A percentile compares a stretch with the other conserved stretches of the same genome.
Conservation (phyloP, 2,329 filamentous ascomycete genomes). For the Xylaria arbuscula region DNA sequence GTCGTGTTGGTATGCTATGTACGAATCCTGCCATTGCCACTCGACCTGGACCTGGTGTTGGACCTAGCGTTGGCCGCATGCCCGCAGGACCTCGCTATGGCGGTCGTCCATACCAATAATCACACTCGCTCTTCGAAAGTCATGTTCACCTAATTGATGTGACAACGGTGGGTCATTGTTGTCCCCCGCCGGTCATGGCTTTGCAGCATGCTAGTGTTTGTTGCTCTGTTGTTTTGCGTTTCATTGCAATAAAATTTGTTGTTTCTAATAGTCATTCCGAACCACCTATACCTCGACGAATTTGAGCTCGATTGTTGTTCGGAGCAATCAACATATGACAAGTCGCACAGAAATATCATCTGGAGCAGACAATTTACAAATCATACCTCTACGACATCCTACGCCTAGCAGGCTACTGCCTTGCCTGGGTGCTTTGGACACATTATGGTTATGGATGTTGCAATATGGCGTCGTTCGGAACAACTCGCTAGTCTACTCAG, state of each 20-base stretch:
- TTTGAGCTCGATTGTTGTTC: slow-evolving; percentile 51
- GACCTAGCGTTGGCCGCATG: slow-evolving; percentile 71
- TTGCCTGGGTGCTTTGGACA: slow-evolving; percentile 67
- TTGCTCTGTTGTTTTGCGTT: slow-evolving; percentile 27
- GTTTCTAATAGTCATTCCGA: slow-evolving; percentile 39
- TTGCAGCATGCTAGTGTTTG: slow-evolving; percentile 18
- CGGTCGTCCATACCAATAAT: slow-evolving; percentile 66
- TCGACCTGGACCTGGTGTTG: slow-evolving; percentile 85
- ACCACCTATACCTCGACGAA: slow-evolving; percentile 42
- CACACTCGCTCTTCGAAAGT: slow-evolving; percentile 26
- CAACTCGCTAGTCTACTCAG: slow-evolving; percentile 38
- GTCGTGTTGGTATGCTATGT: slow-evolving; percentile 98
- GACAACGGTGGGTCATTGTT: slow-evolving; percentile 9
- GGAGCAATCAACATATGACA: slow-evolving; percentile 58
- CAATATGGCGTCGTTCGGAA: slow-evolving; percentile 56
- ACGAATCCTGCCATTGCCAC: slow-evolving; percentile 92
- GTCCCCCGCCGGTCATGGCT: slow-evolving; percentile 22
- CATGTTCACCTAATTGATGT: slow-evolving; percentile 27
- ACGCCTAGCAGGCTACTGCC: slow-evolving; percentile 62
- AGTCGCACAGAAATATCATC: slow-evolving; percentile 62
- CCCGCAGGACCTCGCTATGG: slow-evolving; percentile 69
- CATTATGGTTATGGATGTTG: slow-evolving; percentile 71
- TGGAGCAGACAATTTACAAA: slow-evolving; percentile 63
- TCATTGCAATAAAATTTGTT: slow-evolving; percentile 34
- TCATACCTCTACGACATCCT: slow-evolving; percentile 69